Evolutionary conservation across 352 stramenopile species (phyloP).

Genomic region (Globisporangium lucens): DNA sequence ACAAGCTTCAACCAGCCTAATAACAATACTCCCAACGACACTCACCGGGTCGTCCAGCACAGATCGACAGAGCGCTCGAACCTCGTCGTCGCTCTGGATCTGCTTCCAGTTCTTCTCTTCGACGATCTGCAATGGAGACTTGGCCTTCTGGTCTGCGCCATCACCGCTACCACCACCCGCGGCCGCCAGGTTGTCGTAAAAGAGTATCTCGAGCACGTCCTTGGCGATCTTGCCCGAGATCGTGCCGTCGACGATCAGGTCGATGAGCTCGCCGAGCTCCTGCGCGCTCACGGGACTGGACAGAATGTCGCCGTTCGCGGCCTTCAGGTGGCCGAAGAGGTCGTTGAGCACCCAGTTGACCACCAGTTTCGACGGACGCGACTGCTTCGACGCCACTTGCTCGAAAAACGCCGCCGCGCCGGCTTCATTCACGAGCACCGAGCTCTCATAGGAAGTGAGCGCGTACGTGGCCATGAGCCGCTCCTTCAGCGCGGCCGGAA

Average conservation of each 20-base stretch:
- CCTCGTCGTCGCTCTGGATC: neutral
- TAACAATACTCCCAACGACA: neutral
- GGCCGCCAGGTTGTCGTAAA: neutral
- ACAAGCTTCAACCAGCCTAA: neutral
- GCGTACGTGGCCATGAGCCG: neutral
- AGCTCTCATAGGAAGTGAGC: neutral
- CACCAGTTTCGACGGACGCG: neutral
- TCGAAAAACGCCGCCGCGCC: neutral
- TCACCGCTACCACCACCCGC: too few species aligned
- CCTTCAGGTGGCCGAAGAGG: neutral
- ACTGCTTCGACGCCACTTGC: neutral
- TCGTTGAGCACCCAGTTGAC: neutral
- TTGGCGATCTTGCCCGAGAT: neutral
- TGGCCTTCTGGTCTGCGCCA: neutral
- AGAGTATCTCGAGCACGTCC: neutral
- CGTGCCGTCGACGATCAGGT: neutral
- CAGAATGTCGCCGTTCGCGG: neutral
- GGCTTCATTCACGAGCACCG: neutral
- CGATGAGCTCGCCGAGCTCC: neutral
- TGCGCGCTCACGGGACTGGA: neutral
- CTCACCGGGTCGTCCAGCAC: neutral
- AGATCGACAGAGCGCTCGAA: neutral
- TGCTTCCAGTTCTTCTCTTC: neutral
- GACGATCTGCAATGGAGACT: neutral
- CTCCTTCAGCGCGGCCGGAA: neutral